A percentile compares a stretch with the other conserved stretches of the same genome.
Conservation (phyloP, 2,329 filamentous ascomycete species). For the Cercospora zeina region DNA sequence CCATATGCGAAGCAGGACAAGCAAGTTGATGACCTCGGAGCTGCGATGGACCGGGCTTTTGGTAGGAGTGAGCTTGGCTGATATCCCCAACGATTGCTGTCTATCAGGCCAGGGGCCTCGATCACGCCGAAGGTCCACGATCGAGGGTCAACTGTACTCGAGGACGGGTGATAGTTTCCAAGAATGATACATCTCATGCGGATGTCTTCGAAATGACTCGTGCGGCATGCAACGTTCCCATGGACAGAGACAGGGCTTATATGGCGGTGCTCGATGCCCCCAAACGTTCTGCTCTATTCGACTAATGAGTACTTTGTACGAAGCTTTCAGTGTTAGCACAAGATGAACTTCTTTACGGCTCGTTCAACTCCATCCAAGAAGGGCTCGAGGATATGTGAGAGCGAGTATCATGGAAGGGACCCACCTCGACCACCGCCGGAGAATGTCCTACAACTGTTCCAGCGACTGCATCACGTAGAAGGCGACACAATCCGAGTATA, state of each 20-base stretch:
- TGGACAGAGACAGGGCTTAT: neutral
- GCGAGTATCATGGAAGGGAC: neutral
- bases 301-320: neutral
- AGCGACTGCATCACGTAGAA: conserved; percentile 11
- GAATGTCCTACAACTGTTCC: conserved; percentile 9
- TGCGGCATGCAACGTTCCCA: neutral
- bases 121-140: neutral
- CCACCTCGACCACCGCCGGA: conserved; percentile 9
- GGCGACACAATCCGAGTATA: conserved; percentile 10
- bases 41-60: conserved; percentile 42
- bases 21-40: conserved; percentile 39
- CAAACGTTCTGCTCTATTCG: neutral
- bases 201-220: neutral
- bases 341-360: conserved; percentile 9
- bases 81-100: neutral
- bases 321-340: neutral
- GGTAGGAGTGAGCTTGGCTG: conserved; percentile 38
- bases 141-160: conserved; percentile 5
- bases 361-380: neutral
- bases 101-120: neutral
- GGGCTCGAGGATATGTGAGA: neutral
- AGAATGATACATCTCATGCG: neutral
- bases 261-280: neutral
- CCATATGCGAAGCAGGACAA: conserved; percentile 24
- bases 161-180: neutral